phyloP scores from a whole-genome alignment of 1,284 basidiomycete genomes.

The Apiotrichum montevideense region DNA sequence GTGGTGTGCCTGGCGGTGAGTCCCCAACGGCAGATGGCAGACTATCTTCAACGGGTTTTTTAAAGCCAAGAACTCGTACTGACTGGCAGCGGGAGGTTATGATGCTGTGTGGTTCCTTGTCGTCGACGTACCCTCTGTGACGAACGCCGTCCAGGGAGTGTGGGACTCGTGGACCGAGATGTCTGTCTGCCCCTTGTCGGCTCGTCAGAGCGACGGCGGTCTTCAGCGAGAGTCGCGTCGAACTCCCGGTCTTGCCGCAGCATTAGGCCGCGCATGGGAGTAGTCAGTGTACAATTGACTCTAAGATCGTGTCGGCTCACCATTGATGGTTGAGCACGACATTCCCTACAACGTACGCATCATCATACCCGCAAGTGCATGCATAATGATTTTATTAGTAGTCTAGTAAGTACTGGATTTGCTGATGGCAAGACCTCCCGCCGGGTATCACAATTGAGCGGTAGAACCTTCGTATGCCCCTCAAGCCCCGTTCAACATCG shows the following conservation, averaged over 20 bases:
- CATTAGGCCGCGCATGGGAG: background rate
- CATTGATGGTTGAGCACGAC: no score
- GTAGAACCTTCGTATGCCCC: no score
- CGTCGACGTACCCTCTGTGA: conserved; percentile 51
- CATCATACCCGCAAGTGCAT: no score
- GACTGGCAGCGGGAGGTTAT: conserved; percentile 75
- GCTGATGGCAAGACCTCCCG: no score
- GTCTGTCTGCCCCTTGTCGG: conserved; percentile 71
- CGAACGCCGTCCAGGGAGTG: conserved; percentile 57
- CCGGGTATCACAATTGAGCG: no score
- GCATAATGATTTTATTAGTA: no score
- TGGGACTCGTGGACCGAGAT: conserved; percentile 70
- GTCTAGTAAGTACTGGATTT: no score
- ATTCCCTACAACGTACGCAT: no score
- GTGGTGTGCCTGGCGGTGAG: conserved; percentile 86
- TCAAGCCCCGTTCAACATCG: no score
- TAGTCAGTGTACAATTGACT: no score
- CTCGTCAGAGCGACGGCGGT: conserved; percentile 70
- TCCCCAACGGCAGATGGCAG: background rate
- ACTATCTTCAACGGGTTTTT: no score
- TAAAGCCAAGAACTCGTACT: background rate
- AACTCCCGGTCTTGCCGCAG: background rate
- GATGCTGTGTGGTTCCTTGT: conserved; percentile 93
- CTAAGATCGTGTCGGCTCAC: no score
- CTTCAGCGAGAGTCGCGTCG: conserved; percentile 56